Evolutionary conservation across 2,329 filamentous ascomycete genomes (phyloP), one percentile per base, ranked within the genome.

Genomic region (Leptographium galeiforme): DNA sequence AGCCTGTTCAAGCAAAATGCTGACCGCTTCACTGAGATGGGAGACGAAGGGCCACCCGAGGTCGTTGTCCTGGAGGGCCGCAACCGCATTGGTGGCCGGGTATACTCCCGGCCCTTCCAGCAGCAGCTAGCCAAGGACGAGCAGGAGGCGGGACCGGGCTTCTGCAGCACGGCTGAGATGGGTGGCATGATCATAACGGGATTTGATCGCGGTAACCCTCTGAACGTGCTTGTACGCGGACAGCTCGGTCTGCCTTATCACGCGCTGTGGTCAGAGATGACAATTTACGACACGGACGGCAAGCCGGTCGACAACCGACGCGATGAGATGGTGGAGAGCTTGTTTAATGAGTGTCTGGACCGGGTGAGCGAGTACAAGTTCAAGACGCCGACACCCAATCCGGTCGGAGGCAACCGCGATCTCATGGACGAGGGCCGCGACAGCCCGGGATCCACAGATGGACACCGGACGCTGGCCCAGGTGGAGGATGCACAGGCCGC

Each of bases 161-260:
- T 52, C 57, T 73, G 81, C 50, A 85, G 85, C 63, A 97, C 90
- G 19, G 93, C 89, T 36, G 93, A 98, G 66, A 94, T 96, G 83
- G 93, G 93, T 33, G 93, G 91, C 53, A 95, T 98, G 76, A 97
- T 98, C 56, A 89, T 98, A 57, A 96, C 94, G 38, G 93, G 93
- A 0, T 98, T 97, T 65, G 89, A 97, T 60, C 81, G 88, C 59
- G 94, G 94, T 18, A 98, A 98, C 61, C 93, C 93, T 6, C 72
- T 98, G 61, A 94, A 96, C 64, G 81, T 90, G 49, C 81, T 98
- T 56, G 83, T 98, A 54, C 84, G 93, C 59, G 90, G 88, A 16
- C 94, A 98, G 67, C 76, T 98, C 49, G 87, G 85, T 32, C 76
- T 98, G 19, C 83, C 83, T 16, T 96, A 95, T 64, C 89, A 96